A percentile compares a stretch with the other conserved stretches of the same genome.
These are phyloP conservation scores for Ceratocystis colombiana DNA, from an alignment of 2,329 filamentous ascomycete species.

Conservation along the genomic window DNA sequence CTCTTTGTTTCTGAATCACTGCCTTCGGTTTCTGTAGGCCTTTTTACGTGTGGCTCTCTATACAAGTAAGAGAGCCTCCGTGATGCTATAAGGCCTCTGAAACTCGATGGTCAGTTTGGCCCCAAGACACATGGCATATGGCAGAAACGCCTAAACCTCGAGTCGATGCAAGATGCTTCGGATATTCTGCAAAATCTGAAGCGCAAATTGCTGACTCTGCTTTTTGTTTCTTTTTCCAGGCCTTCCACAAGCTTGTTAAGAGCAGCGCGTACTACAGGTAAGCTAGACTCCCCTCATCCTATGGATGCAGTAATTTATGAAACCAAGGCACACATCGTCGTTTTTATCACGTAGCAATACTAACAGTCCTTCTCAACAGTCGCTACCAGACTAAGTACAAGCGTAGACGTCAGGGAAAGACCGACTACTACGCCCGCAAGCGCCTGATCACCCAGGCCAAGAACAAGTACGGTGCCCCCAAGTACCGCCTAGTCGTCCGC, in stretches of 20 bases:
- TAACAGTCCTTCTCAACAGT: constrained; percentile 41
- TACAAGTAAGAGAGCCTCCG: background rate
- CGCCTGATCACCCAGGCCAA: constrained; percentile 99
- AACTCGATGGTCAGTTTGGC: constrained; percentile 23
- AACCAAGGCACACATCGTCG: background rate
- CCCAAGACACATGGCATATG: constrained; percentile 26
- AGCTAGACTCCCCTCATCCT: constrained; percentile 33
- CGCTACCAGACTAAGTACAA: constrained; percentile 99
- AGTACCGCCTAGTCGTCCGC: constrained; percentile 98
- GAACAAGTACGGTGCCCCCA: constrained; percentile 99
- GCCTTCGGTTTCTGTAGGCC: background rate
- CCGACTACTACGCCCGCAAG: constrained; percentile 99
- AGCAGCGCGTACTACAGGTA: constrained; percentile 98
- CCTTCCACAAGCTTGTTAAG: constrained; percentile 93
- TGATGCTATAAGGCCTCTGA: background rate
- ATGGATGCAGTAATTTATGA: background rate
- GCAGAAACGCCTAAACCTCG: constrained; percentile 41
- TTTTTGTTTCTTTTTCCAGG: constrained; percentile 44
- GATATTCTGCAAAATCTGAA: constrained; percentile 59
- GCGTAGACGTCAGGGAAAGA: constrained; percentile 92
- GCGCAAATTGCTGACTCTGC: constrained; percentile 99
- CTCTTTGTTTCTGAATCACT: constrained; percentile 17
- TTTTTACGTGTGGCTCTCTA: background rate
- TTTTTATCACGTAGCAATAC: constrained; percentile 21
- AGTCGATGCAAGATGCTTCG: constrained; percentile 99